Evolutionary conservation across 768 basidiomycete species (phyloP).

Genomic region (Grammothele lineata): DNA sequence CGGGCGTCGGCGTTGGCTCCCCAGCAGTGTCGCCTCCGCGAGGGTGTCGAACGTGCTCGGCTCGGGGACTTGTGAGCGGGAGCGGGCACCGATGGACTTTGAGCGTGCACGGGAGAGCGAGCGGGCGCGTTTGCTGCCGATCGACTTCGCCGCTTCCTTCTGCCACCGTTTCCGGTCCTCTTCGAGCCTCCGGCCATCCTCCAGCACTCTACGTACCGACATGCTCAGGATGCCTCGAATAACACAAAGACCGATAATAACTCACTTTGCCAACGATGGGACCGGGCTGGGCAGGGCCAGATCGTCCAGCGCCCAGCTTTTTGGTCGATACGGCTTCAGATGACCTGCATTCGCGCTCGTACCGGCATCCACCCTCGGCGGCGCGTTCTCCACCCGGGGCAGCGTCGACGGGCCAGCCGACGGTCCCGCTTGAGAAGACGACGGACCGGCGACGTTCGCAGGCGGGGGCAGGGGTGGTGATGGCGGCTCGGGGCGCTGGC

Average conservation of each 20-base stretch:
- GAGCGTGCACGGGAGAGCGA: conserved; percentile 60
- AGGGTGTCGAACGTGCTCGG: conserved; percentile 48
- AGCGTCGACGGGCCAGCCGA: conserved; percentile 6
- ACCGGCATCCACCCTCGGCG: conserved; percentile 6
- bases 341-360: too few species aligned
- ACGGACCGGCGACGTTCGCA: neutral
- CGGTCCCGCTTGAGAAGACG: conserved; percentile 3
- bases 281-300: conserved; percentile 54
- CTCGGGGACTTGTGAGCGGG: conserved; percentile 16
- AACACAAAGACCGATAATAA: conserved; percentile 10
- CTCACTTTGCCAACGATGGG: conserved; percentile 49
- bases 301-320: conserved; percentile 59
- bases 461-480: conserved; percentile 9
- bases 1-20: conserved; percentile 56
- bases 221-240: conserved; percentile 1
- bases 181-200: conserved; percentile 58
- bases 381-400: conserved; percentile 2
- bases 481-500: conserved; percentile 5
- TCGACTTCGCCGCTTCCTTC: conserved; percentile 53
- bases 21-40: conserved; percentile 61
- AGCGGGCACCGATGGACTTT: conserved; percentile 39
- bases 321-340: conserved; percentile 40
- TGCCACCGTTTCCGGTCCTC: conserved; percentile 67
- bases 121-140: conserved; percentile 61
- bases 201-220: conserved; percentile 50